Evolutionary conservation across 805 yeast genomes (phyloP).

Genomic region (Ogataea nakhonphanomensis): DNA sequence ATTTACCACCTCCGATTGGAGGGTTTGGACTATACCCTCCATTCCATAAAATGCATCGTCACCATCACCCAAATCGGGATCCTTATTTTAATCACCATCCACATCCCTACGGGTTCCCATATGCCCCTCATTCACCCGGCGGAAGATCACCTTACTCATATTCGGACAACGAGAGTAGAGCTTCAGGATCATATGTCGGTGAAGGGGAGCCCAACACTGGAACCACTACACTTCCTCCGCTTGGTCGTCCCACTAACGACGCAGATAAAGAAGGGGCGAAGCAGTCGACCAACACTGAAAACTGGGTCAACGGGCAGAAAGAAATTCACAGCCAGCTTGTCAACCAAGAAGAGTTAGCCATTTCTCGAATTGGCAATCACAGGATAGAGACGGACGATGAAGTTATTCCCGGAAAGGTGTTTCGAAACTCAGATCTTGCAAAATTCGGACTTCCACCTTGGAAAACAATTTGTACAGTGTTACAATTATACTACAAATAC

Average conservation of each 20-base stretch:
- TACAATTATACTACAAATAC: slow-evolving; percentile 41
- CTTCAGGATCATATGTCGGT: neutral
- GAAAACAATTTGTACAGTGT: slow-evolving; percentile 30
- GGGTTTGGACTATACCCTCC: slow-evolving; percentile 3
- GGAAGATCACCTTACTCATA: slow-evolving; percentile 2
- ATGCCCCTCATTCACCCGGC: slow-evolving; percentile 17
- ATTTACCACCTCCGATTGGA: slow-evolving; percentile 4
- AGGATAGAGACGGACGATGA: too few species aligned
- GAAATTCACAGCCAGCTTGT: slow-evolving; percentile 7
- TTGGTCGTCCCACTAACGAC: neutral
- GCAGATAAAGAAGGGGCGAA: neutral
- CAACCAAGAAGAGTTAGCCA: neutral
- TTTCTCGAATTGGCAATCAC: too few species aligned
- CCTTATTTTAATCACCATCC: slow-evolving; percentile 20
- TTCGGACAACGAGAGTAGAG: slow-evolving; percentile 4
- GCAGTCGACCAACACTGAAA: slow-evolving; percentile 18
- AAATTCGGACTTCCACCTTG: slow-evolving; percentile 37
- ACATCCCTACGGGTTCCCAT: slow-evolving; percentile 18
- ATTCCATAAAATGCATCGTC: slow-evolving; percentile 8
- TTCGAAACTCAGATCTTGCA: slow-evolving; percentile 31
- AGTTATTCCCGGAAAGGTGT: neutral
- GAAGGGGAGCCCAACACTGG: neutral
- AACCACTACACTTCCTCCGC: slow-evolving; percentile 12
- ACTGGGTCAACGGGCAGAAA: slow-evolving; percentile 26
- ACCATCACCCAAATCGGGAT: slow-evolving; percentile 3